These are phyloP conservation scores for Fusarium sp. DNA, from an alignment of 2,329 filamentous ascomycete species.

Conservation along the genomic window DNA sequence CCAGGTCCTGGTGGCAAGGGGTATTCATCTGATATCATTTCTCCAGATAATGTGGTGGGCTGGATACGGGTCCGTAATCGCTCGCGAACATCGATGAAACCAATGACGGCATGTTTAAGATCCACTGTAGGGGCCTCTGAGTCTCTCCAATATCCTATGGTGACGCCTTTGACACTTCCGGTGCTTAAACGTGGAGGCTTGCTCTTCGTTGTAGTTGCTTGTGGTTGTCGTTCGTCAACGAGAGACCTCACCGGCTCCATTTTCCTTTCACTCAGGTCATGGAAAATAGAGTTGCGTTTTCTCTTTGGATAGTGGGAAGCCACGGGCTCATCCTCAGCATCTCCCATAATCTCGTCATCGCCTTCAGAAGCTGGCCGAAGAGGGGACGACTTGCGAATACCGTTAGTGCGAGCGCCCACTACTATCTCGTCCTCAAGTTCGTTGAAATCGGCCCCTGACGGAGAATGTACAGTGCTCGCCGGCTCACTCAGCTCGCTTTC, in stretches of 20 bases:
- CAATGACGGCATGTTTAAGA: conserved; percentile 67
- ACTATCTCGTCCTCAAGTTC: conserved; percentile 64
- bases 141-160: conserved; percentile 70
- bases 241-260: conserved; percentile 51
- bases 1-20: conserved; percentile 67
- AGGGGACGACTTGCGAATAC: conserved; percentile 49
- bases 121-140: conserved; percentile 59
- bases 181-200: conserved; percentile 45
- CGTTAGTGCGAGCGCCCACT: conserved; percentile 57
- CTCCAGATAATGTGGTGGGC: conserved; percentile 58
- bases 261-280: conserved; percentile 60
- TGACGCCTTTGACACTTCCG: conserved; percentile 56
- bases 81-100: conserved; percentile 70
- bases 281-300: conserved; percentile 63
- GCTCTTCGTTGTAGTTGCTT: conserved; percentile 33
- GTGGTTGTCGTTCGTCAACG: conserved; percentile 44
- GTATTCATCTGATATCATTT: conserved; percentile 56
- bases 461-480: conserved; percentile 48
- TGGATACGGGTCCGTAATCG: conserved; percentile 69
- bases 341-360: conserved; percentile 58
- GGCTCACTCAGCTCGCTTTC: conserved; percentile 58
- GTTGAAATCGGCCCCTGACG: conserved; percentile 51
- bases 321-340: conserved; percentile 51
- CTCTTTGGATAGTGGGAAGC: conserved; percentile 62
- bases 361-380: conserved; percentile 45